A percentile compares a stretch with the other conserved stretches of the same genome.
phyloP scores from a whole-genome alignment of 805 yeast genomes.

The Naumovozyma castellii region DNA sequence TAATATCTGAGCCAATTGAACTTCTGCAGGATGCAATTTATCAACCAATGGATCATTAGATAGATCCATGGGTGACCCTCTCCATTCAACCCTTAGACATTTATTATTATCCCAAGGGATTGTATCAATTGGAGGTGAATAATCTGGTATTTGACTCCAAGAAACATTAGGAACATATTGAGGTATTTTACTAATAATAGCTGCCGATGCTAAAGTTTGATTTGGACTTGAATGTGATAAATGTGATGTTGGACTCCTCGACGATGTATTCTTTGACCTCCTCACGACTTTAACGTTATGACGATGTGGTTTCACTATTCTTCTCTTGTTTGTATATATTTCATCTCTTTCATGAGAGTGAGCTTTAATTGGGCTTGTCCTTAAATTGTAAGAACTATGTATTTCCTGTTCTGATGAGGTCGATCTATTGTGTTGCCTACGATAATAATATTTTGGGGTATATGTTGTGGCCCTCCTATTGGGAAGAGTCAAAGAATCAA shows the following conservation, averaged over 20 bases:
- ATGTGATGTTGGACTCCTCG: too few species aligned
- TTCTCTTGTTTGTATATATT: conserved; percentile 1
- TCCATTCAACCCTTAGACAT: conserved; percentile 89
- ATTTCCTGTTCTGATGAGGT: neutral
- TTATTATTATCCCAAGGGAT: conserved; percentile 56
- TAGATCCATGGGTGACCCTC: conserved; percentile 94
- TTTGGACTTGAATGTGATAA: too few species aligned
- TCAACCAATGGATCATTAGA: conserved; percentile 61
- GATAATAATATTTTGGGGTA: neutral
- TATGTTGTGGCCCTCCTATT: neutral
- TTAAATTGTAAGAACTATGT: neutral
- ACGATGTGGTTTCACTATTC: neutral
- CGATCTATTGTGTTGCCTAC: neutral
- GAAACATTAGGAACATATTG: conserved; percentile 39
- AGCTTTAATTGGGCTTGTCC: neutral
- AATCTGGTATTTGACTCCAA: conserved; percentile 72
- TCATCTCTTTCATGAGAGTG: neutral
- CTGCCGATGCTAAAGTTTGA: conserved; percentile 25
- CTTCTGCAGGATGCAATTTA: conserved; percentile 86
- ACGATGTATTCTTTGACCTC: too few species aligned
- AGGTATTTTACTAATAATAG: conserved; percentile 23
- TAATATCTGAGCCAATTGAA: conserved; percentile 73
- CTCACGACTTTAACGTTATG: neutral
- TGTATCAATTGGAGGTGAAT: conserved; percentile 58
- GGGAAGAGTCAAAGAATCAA: conserved; percentile 3